Evolutionary conservation across 2,329 filamentous ascomycete genomes (phyloP), one percentile per base, ranked within the genome.

Genomic region (Sordariomycetes sp.): DNA sequence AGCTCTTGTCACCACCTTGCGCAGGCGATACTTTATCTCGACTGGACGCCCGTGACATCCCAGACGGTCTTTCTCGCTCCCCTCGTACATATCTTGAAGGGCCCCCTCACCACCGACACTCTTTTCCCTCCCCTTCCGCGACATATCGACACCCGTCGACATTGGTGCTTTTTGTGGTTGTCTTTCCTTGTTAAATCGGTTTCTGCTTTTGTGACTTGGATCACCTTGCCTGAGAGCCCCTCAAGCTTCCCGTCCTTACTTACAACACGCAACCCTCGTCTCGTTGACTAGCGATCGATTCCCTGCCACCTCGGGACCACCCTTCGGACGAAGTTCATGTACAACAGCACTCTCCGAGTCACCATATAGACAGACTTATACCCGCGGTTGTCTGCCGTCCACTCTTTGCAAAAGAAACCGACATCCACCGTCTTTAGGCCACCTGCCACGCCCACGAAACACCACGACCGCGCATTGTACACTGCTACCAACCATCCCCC

Each of bases 371-470:
- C 57, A 54, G 51, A 54, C 51, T 46, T 22, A 25, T 51, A 22
- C 35, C 35, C 35, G 35, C 56, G 34, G 48, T 50, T 20, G 52
- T 54, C 57, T 58, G 57, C 37, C 57, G 57, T 58, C 57, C 57
- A 58, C 28, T 58, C 57, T 48, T 54, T 58, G 34, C 25, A 48
- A 51, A 61, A 59, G 65, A 72, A 68, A 65, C 68, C 66, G 70
- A 57, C 32, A 65, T 59, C 63, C 64, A 69, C 70, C 69, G 68
- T 72, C 59, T 20, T 60, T 60, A 37, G 59, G 56, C 56, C 59
- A 54, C 25, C 57, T 48, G 57, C 57, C 51, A 34, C 57, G 20
- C 22, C 56, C 25, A 34, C 48, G 34, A 43, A n/a, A 46, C 34
- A 58, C 57, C 24, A 54, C 57, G 37, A 54, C 51, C 35, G 35